These are phyloP conservation scores for Trametes polyzona DNA, from an alignment of 1,284 basidiomycete species.

Conservation along the genomic window DNA sequence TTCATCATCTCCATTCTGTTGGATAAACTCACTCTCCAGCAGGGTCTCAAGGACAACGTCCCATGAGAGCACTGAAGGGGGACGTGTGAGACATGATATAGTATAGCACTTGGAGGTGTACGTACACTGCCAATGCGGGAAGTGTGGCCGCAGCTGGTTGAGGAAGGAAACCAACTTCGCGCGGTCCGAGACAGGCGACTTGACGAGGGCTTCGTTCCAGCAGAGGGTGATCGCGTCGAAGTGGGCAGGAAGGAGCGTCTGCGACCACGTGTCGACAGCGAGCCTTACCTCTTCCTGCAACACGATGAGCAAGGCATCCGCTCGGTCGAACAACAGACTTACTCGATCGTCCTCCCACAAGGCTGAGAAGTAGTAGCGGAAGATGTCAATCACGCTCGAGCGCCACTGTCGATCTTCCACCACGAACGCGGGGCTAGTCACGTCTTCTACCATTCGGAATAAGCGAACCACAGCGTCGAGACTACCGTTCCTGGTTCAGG, in stretches of 20 bases:
- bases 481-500: conserved; percentile 26
- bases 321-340: conserved; percentile 19
- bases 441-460: conserved; percentile 66
- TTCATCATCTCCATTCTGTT: conserved; percentile 41
- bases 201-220: conserved; percentile 64
- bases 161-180: conserved; percentile 62
- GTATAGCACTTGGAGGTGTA: not conserved
- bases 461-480: conserved; percentile 49
- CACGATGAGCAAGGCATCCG: not conserved
- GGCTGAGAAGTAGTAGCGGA: conserved; percentile 61
- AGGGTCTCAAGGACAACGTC: conserved; percentile 59
- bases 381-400: conserved; percentile 58
- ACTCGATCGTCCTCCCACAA: conserved; percentile 69
- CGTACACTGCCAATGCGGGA: conserved; percentile 65
- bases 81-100: not conserved
- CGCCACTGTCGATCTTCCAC: conserved; percentile 71
- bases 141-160: conserved; percentile 64
- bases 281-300: conserved; percentile 67
- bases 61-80: conserved; percentile 62
- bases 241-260: conserved; percentile 64
- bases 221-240: conserved; percentile 64
- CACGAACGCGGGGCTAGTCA: conserved; percentile 60
- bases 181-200: conserved; percentile 58
- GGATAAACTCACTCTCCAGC: conserved; percentile 55
- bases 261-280: conserved; percentile 56